These are phyloP conservation scores for Cutaneotrichosporon dermatis DNA, from an alignment of 1,284 basidiomycete genomes.

Conservation along the genomic window DNA sequence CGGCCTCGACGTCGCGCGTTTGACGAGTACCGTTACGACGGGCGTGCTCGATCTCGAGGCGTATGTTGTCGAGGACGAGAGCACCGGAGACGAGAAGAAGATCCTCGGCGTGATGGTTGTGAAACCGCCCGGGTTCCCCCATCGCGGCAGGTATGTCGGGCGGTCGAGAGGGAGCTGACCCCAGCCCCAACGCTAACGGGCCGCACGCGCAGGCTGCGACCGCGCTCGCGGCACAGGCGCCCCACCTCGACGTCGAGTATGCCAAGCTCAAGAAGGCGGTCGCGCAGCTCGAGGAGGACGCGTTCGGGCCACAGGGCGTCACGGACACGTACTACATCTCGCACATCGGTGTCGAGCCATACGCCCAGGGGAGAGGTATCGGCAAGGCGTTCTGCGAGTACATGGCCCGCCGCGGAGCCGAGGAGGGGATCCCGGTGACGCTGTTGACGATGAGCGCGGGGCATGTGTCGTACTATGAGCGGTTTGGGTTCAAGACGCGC, in stretches of 20 bases:
- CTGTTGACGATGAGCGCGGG: conserved; percentile 11
- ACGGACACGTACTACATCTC: conserved; percentile 10
- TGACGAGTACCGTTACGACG: neutral
- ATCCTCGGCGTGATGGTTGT: conserved; percentile 9
- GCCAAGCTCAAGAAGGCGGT: conserved; percentile 1
- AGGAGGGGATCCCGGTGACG: conserved; percentile 1
- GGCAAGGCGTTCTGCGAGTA: conserved; percentile 1
- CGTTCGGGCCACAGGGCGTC: conserved; percentile 6
- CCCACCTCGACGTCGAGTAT: neutral
- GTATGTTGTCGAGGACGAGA: neutral
- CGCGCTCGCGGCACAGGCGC: neutral
- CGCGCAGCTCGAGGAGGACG: conserved; percentile 4
- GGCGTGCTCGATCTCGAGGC: conserved; percentile 1
- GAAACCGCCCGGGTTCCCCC: conserved; percentile 6
- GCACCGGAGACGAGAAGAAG: neutral
- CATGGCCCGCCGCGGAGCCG: neutral
- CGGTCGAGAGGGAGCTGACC: no score
- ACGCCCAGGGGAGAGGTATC: conserved; percentile 6
- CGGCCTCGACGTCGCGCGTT: neutral
- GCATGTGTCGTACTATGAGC: conserved; percentile 8
- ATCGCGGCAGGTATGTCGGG: neutral
- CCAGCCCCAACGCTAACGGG: neutral
- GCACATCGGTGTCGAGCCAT: conserved; percentile 1
- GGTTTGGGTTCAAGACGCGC: conserved; percentile 7
- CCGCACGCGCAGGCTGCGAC: neutral